Evolutionary conservation across 441 rosid species (phyloP), one percentile per base, ranked within the genome.

Genomic region (Bruguiera hainesii): DNA sequence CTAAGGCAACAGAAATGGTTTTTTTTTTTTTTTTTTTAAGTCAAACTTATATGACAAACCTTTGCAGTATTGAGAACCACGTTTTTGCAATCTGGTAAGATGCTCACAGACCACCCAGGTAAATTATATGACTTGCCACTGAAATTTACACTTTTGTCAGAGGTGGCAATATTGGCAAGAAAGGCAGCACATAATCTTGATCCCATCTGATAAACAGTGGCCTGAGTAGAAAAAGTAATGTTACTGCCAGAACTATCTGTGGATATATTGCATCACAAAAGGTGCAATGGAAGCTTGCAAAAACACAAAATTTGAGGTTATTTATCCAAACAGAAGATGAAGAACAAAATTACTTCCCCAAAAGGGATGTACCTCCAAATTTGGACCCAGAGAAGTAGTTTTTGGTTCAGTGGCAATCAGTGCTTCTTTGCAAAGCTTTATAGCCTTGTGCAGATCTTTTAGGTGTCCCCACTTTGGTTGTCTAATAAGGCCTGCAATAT

Each of bases 391-490:
- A 31, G 63, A 73, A 60, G 80, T 58, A 23, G 69, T 66, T 13
- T 55, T 39, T 56, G 84, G 84, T 29, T 64, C 68, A 15, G 91
- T 89, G 71, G 84, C 81, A 7, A 92, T 63, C 42, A 87, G 72
- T 52, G 97, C 82, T 76, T 65, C 80, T 82, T 82, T 81, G 79
- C 85, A 80, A 70, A 90, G 75, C 61, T 69, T 79, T 21, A 92
- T 73, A 52, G 97, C 89, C 76, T 65, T 84, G 71, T 92, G 98
- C 75, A 84, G 63, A 71, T 88, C 91, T 73, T 74, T 87, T 64
- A 92, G 84, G 79, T 92, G 98, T 26, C 93, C 89, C 80, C 83
- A 92, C 71, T 92, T 92, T 4, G 97, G 96, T 16, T 83, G 88
- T 63, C 86, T 88, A 42, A 65, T 61, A 42, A 84, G 71, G 64